Evolutionary conservation across 257 asterid species (phyloP).

Genomic region (Solanum bulbocastanum): DNA sequence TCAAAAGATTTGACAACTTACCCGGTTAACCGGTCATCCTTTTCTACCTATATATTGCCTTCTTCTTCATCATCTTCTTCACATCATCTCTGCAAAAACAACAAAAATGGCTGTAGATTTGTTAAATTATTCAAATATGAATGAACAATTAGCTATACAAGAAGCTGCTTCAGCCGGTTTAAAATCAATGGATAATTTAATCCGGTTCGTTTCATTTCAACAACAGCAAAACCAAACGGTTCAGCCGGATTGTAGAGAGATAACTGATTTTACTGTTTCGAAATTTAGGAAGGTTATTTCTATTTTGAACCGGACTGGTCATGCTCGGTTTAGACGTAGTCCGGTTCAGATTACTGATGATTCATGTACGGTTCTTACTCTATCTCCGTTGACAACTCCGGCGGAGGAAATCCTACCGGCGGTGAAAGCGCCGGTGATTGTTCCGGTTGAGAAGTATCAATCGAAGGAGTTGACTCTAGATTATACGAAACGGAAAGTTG

Average conservation of each 20-base stretch:
- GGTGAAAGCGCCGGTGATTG: conserved; percentile 7
- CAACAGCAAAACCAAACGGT: background rate
- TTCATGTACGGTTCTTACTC: conserved; percentile 1
- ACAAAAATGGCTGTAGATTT: conserved; percentile 45
- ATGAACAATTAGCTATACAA: conserved; percentile 47
- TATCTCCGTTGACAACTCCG: background rate
- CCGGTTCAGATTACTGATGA: conserved; percentile 28
- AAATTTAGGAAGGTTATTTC: conserved; percentile 41
- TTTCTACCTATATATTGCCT: conserved; percentile 20
- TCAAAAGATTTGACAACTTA: conserved; percentile 26
- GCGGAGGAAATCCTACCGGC: background rate
- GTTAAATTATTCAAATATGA: conserved; percentile 19
- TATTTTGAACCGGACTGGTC: conserved; percentile 52
- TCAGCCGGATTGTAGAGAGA: conserved; percentile 47
- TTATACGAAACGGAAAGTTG: conserved; percentile 24
- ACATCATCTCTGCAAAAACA: background rate
- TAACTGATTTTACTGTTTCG: conserved; percentile 63
- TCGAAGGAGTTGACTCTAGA: conserved; percentile 39
- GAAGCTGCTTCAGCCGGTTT: conserved; percentile 70
- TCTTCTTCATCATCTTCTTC: background rate
- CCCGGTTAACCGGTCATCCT: conserved; percentile 34
- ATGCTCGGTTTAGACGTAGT: conserved; percentile 72
- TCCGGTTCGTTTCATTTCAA: conserved; percentile 44
- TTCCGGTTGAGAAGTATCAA: background rate
- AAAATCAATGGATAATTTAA: conserved; percentile 65